Conservation (phyloP, 805 yeast genomes). For the Saccharomycopsis sp. region DNA sequence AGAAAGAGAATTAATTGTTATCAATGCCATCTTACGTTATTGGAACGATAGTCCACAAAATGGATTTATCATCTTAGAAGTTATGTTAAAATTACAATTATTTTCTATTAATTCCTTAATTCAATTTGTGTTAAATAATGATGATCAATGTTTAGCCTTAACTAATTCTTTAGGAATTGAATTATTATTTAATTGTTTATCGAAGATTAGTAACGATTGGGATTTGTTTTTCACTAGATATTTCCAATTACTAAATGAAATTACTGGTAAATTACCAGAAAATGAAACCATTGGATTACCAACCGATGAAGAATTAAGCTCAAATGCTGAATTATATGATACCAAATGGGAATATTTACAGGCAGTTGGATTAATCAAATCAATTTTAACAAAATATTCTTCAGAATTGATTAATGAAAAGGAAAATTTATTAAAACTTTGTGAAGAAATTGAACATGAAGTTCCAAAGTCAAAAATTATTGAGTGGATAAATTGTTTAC, state of each 20-base stretch:
- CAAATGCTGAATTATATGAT: slow-evolving; percentile 23
- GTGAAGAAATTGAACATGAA: slow-evolving; percentile 27
- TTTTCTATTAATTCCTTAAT: slow-evolving; percentile 33
- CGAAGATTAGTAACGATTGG: neutral
- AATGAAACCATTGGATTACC: neutral
- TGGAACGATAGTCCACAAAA: slow-evolving; percentile 61
- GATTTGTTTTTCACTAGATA: neutral
- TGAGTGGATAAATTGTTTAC: slow-evolving; percentile 22
- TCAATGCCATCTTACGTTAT: slow-evolving; percentile 46
- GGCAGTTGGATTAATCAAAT: slow-evolving; percentile 28
- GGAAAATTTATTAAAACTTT: slow-evolving; percentile 27
- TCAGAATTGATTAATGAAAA: no score
- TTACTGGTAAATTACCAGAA: neutral
- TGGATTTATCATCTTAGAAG: slow-evolving; percentile 49
- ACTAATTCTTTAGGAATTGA: slow-evolving; percentile 13
- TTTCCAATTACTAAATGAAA: neutral
- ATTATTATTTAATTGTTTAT: neutral
- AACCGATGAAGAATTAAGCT: neutral
- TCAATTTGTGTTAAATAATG: slow-evolving; percentile 22
- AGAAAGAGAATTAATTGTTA: slow-evolving; percentile 30
- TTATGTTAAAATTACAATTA: slow-evolving; percentile 36
- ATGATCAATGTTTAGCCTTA: neutral
- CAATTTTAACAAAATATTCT: slow-evolving; percentile 34
- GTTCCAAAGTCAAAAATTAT: slow-evolving; percentile 23
- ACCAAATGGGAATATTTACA: slow-evolving; percentile 33